Base-by-base conservation (phyloP, 495 filamentous ascomycete genomes). In the Daldinia caldariorum region DNA sequence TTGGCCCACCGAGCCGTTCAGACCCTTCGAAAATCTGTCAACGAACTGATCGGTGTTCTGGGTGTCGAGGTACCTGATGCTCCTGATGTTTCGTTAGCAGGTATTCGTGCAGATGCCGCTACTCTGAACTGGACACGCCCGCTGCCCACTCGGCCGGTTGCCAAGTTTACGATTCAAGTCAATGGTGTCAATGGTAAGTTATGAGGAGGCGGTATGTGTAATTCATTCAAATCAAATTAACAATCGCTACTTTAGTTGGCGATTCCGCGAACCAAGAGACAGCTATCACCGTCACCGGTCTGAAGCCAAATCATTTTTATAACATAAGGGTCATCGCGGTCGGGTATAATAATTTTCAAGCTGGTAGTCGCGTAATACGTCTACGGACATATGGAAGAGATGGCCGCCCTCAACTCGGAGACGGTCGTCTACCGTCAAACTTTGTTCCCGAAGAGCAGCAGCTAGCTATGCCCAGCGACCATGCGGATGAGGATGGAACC, bases 11-110 rank as follows among this genome's bases (percentile, higher is more conserved):
- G 75, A 63, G 90, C 91, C 56, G 94, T 91, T 80, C 90, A 92
- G 73, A 93, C 97, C 26, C 85, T 97, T 38, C 89, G 92, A 77
- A 97, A 93, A 57, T 92, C 95, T 8, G 93, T 97, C 37, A 91
- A 94, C 53, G 89, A 96, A 45, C 87, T 99, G 38, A 92, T 97
- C 63, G 89, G 89, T 70, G 89, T 97, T 38, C 86, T 99, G 20
- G 95, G 95, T 35, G 88, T 97, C 68, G 96, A 99, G 71, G 92
- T 97, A 20, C 95, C 95, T 58, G 88, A 92, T 55, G 88, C 93
- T 20, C 95, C 95, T 26, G 88, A 94, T 63, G 91, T 98, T 29
- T 96, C 93, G 34, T 85, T 99, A n/a, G 93, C 94, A 56, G 93
- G 91, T 55, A 92, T 99, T 65, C 90, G 90, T 56, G 83, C 92